phyloP scores from a whole-genome alignment of 192 early-diverging fungal species.

The Ambispora gerdemannii region DNA sequence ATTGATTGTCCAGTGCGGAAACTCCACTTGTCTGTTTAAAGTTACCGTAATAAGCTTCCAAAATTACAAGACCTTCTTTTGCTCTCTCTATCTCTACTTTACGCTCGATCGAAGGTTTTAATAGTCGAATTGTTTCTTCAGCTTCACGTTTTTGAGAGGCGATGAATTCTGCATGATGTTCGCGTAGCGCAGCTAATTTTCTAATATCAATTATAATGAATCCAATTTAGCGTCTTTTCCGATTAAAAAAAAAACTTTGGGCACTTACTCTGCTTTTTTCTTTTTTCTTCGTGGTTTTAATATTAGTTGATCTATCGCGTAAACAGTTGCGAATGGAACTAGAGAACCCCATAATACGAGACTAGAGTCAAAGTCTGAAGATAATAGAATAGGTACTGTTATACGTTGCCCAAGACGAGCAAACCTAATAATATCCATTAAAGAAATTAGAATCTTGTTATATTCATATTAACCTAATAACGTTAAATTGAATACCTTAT shows the following conservation, averaged over 20 bases:
- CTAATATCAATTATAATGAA: slow-evolving; percentile 33
- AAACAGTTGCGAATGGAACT: slow-evolving; percentile 51
- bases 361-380: slow-evolving; percentile 52
- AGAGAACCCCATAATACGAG: slow-evolving; percentile 52
- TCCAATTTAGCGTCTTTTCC: background rate
- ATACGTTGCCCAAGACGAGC: slow-evolving; percentile 67
- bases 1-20: slow-evolving; percentile 29
- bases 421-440: slow-evolving; percentile 36
- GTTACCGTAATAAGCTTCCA: slow-evolving; percentile 87
- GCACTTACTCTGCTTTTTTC: slow-evolving; percentile 44
- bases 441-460: background rate
- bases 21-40: slow-evolving; percentile 40
- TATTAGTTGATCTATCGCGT: slow-evolving; percentile 56
- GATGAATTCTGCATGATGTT: slow-evolving; percentile 63
- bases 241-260: background rate
- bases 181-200: slow-evolving; percentile 54
- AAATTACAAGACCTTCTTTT: slow-evolving; percentile 76
- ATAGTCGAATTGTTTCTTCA: slow-evolving; percentile 67
- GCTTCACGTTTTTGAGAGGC: slow-evolving; percentile 71
- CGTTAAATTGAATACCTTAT: slow-evolving; percentile 42
- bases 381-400: slow-evolving; percentile 61
- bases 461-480: background rate
- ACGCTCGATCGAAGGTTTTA: slow-evolving; percentile 64
- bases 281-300: slow-evolving; percentile 59
- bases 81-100: slow-evolving; percentile 66